Evolutionary conservation across 2,329 filamentous ascomycete genomes (phyloP).

Genomic region (Dendryphion nanum): DNA sequence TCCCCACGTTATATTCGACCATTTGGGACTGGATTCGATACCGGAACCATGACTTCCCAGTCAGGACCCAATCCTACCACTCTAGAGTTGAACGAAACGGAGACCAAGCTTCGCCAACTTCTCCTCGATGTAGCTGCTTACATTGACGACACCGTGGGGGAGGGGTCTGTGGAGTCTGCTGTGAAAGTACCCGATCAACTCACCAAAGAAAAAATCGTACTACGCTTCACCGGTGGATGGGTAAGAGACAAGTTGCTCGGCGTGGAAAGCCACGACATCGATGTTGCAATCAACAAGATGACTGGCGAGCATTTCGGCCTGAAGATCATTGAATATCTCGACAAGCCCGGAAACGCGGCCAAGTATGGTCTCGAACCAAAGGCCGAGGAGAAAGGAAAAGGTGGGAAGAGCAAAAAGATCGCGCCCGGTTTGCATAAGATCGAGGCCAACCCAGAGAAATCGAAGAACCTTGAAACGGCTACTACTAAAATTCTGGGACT

Average conservation of each 20-base stretch:
- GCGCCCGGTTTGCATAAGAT: conserved; percentile 78
- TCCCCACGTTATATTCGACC: conserved; percentile 21
- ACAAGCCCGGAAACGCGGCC: conserved; percentile 56
- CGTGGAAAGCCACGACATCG: conserved; percentile 74
- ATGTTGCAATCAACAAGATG: conserved; percentile 83
- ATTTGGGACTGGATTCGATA: too few relatives aligned
- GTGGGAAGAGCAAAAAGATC: conserved; percentile 57
- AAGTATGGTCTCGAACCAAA: conserved; percentile 56
- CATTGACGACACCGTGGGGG: conserved; percentile 51
- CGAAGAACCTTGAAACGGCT: conserved; percentile 91
- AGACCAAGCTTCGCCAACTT: conserved; percentile 70
- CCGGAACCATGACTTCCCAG: conserved; percentile 28
- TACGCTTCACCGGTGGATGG: conserved; percentile 85
- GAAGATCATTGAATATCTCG: conserved; percentile 67
- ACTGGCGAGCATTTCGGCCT: conserved; percentile 75
- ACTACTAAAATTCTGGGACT: conserved; percentile 82
- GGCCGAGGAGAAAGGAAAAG: conserved; percentile 30
- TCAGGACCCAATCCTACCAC: conserved; percentile 14
- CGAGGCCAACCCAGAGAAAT: conserved; percentile 89
- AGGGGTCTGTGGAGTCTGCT: conserved; percentile 27
- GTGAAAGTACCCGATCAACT: conserved; percentile 45
- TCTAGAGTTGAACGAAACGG: conserved; percentile 66
- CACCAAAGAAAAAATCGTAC: conserved; percentile 48
- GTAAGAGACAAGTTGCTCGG: conserved; percentile 80
- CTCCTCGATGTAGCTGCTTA: conserved; percentile 78